phyloP scores from a whole-genome alignment of 176 grass and related monocot genomes.

The Hsuehochloa calcarea region DNA sequence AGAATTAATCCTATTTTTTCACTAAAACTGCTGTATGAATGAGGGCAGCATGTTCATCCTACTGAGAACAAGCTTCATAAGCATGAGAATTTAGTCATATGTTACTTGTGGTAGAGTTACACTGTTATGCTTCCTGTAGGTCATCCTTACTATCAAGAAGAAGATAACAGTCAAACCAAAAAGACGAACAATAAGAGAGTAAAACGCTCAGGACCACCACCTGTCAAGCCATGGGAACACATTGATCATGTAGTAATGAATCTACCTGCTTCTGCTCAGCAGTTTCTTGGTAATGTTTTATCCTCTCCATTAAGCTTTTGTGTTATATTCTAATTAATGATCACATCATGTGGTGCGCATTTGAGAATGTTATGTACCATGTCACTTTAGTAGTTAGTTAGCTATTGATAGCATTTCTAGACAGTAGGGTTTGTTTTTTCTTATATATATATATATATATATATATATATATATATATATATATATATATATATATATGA shows the following conservation, averaged over 20 bases:
- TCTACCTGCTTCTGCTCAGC: conserved; percentile 86
- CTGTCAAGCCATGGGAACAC: conserved; percentile 66
- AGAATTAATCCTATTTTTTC: not conserved
- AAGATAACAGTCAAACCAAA: conserved; percentile 46
- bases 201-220: conserved; percentile 44
- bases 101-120: conserved; percentile 7
- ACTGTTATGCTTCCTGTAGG: conserved; percentile 23
- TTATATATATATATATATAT: too few species aligned
- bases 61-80: conserved; percentile 3
- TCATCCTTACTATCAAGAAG: conserved; percentile 39
- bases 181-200: conserved; percentile 72
- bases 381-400: not conserved
- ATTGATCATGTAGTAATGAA: conserved; percentile 95
- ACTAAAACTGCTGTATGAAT: conserved; percentile 15
- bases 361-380: not conserved
- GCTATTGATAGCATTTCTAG: not conserved
- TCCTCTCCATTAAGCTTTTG: not conserved
- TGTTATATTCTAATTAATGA: not conserved
- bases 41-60: conserved; percentile 4
- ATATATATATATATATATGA: too few species aligned
- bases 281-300: conserved; percentile 73
- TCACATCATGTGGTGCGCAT: not conserved
- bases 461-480: too few species aligned
- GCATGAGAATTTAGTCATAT: not conserved
- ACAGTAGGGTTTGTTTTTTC: not conserved